These are phyloP conservation scores for Candida sp. DNA, from an alignment of 1,139 yeast species.

Conservation along the genomic window DNA sequence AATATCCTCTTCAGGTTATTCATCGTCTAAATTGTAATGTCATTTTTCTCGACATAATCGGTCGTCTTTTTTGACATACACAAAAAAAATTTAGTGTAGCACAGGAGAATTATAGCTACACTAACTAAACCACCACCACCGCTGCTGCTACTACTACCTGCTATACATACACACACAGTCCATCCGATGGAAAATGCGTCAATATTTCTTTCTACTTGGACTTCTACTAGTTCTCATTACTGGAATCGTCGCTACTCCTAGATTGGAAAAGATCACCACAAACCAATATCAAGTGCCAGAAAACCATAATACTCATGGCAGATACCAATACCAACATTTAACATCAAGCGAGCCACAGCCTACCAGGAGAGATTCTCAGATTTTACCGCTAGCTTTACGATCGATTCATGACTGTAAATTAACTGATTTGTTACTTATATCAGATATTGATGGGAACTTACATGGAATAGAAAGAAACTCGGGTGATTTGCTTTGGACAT, in stretches of 20 bases:
- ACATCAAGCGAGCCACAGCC: conserved; percentile 4
- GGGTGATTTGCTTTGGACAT: conserved; percentile 78
- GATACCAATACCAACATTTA: conserved; percentile 4
- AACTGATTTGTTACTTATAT: conserved; percentile 61
- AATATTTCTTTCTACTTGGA: conserved; percentile 1
- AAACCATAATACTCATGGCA: background rate
- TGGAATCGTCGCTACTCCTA: conserved; percentile 15
- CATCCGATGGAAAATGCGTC: conserved; percentile 3
- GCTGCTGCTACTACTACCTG: too few species aligned
- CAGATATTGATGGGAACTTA: conserved; percentile 86
- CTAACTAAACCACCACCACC: too few species aligned
- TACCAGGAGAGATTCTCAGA: conserved; percentile 8
- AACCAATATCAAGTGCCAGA: conserved; percentile 2
- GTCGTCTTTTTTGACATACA: too few species aligned
- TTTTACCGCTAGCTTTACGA: conserved; percentile 35
- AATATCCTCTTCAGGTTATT: too few species aligned
- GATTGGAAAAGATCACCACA: conserved; percentile 21
- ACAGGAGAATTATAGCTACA: too few species aligned
- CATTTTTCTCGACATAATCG: too few species aligned
- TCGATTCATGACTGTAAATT: conserved; percentile 54
- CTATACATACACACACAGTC: background rate
- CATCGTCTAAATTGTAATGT: too few species aligned
- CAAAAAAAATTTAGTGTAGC: too few species aligned
- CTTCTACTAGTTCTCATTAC: conserved; percentile 7
- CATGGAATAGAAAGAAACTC: conserved; percentile 78